Evolutionary conservation across 164 flowering plant species (phyloP), one percentile per base, ranked within the genome.

Genomic region (Dillenia turbinata): DNA sequence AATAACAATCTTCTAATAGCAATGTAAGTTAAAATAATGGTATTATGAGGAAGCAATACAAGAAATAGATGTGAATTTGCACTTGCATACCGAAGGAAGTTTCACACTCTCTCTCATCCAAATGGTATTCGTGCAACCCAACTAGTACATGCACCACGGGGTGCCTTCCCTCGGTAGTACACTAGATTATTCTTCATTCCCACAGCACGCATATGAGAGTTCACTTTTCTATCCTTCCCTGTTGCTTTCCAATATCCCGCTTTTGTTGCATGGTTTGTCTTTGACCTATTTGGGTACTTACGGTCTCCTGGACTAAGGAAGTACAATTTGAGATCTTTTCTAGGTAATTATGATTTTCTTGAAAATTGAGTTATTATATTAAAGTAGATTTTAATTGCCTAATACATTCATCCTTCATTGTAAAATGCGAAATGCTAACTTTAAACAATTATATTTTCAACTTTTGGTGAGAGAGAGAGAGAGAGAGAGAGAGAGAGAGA

Each of bases 171-270:
- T 70, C 97, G 55, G 64, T 92, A 90, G 72, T 87, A 92, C 54
- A 93, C 98, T 26, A 93, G 80, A 53, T 97, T 93, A 71, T 93
- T 93, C 84, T 93, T 93, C 92, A 83, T 93, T 10, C 98, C 98
- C 44, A 90, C 89, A 0, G 87, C 73, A 11, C 90, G 81, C 64
- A 59, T 76, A 33, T 88, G 90, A 0, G 88, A 90, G 61, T 71
- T 83, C 64, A 93, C 96, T 57, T 82, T 87, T 50, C 98, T 63
- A 26, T 93, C 98, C 65, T 93, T 93, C 14, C 98, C 97, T 0
- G 98, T 93, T 7, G 97, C 97, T 69, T 93, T 93, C 98, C 98
- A 93, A 22, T 93, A 93, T 12, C 98, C 98, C 2, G 90, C 85
- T 77, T 77, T 89, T 10, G 98, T 93, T 59, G 98, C 98, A 10